Evolutionary conservation across 1,139 yeast genomes (phyloP), one percentile per base, ranked within the genome.

Genomic region (Hansenula anomala): DNA sequence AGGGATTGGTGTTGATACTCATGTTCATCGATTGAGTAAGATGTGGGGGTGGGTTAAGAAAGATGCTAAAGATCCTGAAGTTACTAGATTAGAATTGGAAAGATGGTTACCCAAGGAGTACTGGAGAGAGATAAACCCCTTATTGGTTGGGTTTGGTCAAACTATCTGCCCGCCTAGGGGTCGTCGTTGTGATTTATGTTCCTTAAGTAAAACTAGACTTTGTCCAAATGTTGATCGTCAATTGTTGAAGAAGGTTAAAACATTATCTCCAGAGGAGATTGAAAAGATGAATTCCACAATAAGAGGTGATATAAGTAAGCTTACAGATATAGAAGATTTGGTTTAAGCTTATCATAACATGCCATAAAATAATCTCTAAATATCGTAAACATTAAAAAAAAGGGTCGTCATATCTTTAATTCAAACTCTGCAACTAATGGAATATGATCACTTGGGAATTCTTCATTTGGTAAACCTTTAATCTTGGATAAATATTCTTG

Each of bases 1-100:
- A 24, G 97, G 97, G 0, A 87, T 90, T 22, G 97, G 97, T 13
- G 97, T 90, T 8, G 98, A 90, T 59, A 95, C 89, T 3, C 98
- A 90, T 60, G 78, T 90, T 36, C 94, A 87, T 54, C 65, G 98
- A 40, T 65, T 90, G 40, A 79, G 92, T 0, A 80, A 77, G 45
- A 73, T 84, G 78, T 89, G 92, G 85, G 71, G 74, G 23, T 89
- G 97, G 96, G 81, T 80, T 4, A 57, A 59, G 25, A 54, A 66
- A 54, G 53, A 71, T 60, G 51, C 73, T 55, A 61, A 67, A 39
- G 81, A 78, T 14, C 96, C 97, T 0, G 97, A 92, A 48, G 71
- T 71, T 32, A 85, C 96, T 0, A 60, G 97, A 17, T 52, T 67
- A 28, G 81, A 73, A 36, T 61, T 90, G 32, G 86, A 90, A 54